Percentiles rank a stretch among this genome's conserved stretches.
These are phyloP conservation scores for Moesziomyces antarcticus DNA, from an alignment of 1,284 basidiomycete genomes.

Conservation along the genomic window DNA sequence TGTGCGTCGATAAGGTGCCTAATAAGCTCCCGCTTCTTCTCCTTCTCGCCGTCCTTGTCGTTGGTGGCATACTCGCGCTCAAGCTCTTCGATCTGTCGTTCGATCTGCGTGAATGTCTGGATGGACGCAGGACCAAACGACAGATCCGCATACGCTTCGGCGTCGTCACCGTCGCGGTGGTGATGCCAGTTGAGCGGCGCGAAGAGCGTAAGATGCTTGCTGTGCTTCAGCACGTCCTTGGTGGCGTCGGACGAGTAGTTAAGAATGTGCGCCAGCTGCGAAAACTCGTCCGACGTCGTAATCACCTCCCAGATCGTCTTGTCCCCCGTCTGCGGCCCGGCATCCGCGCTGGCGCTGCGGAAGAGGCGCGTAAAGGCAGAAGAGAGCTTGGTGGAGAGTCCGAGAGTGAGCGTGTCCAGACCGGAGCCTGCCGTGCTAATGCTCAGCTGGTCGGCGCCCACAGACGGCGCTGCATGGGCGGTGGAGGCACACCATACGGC, in stretches of 20 bases:
- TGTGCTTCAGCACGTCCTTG: constrained; percentile 52
- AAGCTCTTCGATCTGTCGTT: constrained; percentile 37
- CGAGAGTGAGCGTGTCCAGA: constrained; percentile 21
- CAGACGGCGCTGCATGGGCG: constrained; percentile 22
- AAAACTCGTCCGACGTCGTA: constrained; percentile 43
- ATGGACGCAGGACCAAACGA: constrained; percentile 34
- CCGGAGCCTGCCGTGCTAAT: constrained; percentile 17
- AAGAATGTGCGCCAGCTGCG: constrained; percentile 53
- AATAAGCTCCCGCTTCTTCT: constrained; percentile 71
- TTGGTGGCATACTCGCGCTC: constrained; percentile 19
- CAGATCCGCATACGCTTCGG: neutral
- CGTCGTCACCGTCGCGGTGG: constrained; percentile 24
- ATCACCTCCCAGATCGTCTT: constrained; percentile 57
- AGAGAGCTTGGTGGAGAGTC: constrained; percentile 31
- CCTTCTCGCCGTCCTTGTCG: constrained; percentile 70
- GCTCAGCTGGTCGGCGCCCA: constrained; percentile 21
- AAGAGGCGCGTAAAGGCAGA: constrained; percentile 16
- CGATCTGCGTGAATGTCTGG: constrained; percentile 36
- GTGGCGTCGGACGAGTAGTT: constrained; percentile 56
- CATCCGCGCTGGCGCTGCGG: neutral
- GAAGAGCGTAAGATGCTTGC: constrained; percentile 50
- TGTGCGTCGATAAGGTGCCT: constrained; percentile 73
- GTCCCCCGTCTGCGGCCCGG: constrained; percentile 14
- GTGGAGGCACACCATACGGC: constrained; percentile 14
- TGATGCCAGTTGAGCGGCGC: constrained; percentile 60